Evolutionary conservation across 1,284 basidiomycete genomes (phyloP).

Genomic region (Tetrapyrgos nigripes): DNA sequence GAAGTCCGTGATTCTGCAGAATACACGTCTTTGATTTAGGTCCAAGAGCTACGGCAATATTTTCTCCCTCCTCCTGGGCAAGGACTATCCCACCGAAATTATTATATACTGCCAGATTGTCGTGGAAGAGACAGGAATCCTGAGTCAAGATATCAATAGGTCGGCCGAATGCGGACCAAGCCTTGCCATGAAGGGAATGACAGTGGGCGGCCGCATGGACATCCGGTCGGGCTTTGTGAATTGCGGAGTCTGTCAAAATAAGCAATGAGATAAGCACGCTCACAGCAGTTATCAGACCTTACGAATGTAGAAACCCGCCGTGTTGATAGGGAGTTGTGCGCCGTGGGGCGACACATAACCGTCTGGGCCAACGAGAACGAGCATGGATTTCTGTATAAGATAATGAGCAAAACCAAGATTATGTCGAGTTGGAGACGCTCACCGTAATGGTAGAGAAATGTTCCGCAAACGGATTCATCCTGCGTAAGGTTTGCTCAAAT

Average conservation of each 20-base stretch:
- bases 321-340: slow-evolving; percentile 36
- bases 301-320: slow-evolving; percentile 34
- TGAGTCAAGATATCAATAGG: slow-evolving; percentile 60
- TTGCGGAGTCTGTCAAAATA: slow-evolving; percentile 48
- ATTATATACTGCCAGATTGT: slow-evolving; percentile 47
- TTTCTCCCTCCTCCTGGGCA: slow-evolving; percentile 59
- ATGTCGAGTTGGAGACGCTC: neutral
- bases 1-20: slow-evolving; percentile 64
- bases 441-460: slow-evolving; percentile 36
- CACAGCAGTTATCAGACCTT: slow-evolving; percentile 54
- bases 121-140: slow-evolving; percentile 54
- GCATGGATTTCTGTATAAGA: slow-evolving; percentile 29
- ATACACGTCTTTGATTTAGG: slow-evolving; percentile 41
- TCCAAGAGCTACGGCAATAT: slow-evolving; percentile 61
- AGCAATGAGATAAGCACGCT: slow-evolving; percentile 9
- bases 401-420: neutral
- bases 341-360: slow-evolving; percentile 33
- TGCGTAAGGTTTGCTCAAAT: slow-evolving; percentile 2
- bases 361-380: slow-evolving; percentile 35
- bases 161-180: slow-evolving; percentile 64
- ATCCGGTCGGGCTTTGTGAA: slow-evolving; percentile 67
- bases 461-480: slow-evolving; percentile 36
- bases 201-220: slow-evolving; percentile 70
- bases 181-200: slow-evolving; percentile 67
- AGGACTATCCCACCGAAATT: slow-evolving; percentile 66